A percentile compares a stretch with the other conserved stretches of the same genome.
Conservation (phyloP, 306 rosid genomes). For the Gillenia trifoliata region DNA sequence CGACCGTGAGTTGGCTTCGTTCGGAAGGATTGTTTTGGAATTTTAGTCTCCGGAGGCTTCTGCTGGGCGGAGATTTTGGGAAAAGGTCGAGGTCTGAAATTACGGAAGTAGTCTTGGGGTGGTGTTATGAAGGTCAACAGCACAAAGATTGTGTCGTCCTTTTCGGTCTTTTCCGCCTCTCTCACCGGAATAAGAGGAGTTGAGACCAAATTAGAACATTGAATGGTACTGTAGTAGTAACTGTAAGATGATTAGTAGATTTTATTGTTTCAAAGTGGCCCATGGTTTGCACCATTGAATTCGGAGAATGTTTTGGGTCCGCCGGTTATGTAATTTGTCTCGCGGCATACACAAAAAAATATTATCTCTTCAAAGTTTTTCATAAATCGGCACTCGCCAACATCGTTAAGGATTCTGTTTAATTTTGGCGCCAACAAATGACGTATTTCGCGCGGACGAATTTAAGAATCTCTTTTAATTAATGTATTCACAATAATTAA, state of each 20-base stretch:
- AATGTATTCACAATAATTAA: background rate
- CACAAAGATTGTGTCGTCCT: background rate
- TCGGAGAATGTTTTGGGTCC: too few relatives aligned
- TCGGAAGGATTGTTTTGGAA: background rate
- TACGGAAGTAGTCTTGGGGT: background rate
- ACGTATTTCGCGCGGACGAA: fast-evolving
- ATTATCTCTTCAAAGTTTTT: too few relatives aligned
- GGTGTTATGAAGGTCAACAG: background rate
- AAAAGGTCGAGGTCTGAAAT: background rate
- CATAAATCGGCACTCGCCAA: fast-evolving
- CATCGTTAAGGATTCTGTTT: too few relatives aligned
- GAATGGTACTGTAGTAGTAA: background rate
- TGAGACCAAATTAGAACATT: background rate
- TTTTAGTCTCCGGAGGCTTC: background rate
- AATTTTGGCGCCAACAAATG: too few relatives aligned
- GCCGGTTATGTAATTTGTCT: fast-evolving
- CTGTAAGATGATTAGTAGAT: background rate
- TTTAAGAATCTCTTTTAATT: too few relatives aligned
- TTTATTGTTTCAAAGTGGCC: background rate
- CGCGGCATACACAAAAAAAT: too few relatives aligned
- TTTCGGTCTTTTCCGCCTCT: background rate
- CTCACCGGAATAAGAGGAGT: background rate
- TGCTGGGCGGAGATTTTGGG: background rate
- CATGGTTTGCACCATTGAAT: too few relatives aligned
- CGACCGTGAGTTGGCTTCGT: background rate